These are phyloP conservation scores for Solanum chilense DNA, from an alignment of 257 asterid species.

Conservation along the genomic window DNA sequence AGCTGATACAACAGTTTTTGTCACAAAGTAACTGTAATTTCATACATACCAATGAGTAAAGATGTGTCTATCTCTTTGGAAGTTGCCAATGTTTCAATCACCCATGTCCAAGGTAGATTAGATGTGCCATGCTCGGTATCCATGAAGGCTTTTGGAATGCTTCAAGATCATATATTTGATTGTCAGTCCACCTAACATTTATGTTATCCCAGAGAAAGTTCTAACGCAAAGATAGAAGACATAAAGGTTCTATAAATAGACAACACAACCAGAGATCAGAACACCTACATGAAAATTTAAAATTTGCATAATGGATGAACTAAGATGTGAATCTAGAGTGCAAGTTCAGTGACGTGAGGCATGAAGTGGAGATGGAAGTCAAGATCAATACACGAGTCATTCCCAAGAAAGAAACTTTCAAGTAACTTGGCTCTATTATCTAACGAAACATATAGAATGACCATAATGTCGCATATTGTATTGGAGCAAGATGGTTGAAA, in stretches of 20 bases:
- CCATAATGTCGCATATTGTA: not conserved
- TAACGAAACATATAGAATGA: not conserved
- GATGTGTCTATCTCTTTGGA: not conserved
- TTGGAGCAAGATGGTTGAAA: not conserved
- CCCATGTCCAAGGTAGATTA: constrained; percentile 39
- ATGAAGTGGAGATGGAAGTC: not conserved
- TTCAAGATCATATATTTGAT: constrained; percentile 13
- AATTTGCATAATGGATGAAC: not conserved
- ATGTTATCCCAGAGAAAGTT: not conserved
- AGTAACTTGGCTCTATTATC: not conserved
- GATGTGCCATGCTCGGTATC: constrained; percentile 15
- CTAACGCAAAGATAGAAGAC: not conserved
- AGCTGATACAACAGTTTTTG: not conserved
- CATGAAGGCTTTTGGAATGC: constrained; percentile 23
- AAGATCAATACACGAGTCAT: not conserved
- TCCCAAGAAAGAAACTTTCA: not conserved
- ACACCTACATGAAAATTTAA: not conserved
- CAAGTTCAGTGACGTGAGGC: not conserved
- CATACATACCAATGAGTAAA: constrained; percentile 21
- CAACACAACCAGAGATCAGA: not conserved
- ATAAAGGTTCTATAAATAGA: not conserved
- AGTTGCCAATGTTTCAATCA: not conserved
- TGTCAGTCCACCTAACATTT: not conserved
- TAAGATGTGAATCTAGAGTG: not conserved
- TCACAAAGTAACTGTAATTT: not conserved